phyloP scores from a whole-genome alignment of 768 basidiomycete species.

The Boletus rufocinnamomeus region DNA sequence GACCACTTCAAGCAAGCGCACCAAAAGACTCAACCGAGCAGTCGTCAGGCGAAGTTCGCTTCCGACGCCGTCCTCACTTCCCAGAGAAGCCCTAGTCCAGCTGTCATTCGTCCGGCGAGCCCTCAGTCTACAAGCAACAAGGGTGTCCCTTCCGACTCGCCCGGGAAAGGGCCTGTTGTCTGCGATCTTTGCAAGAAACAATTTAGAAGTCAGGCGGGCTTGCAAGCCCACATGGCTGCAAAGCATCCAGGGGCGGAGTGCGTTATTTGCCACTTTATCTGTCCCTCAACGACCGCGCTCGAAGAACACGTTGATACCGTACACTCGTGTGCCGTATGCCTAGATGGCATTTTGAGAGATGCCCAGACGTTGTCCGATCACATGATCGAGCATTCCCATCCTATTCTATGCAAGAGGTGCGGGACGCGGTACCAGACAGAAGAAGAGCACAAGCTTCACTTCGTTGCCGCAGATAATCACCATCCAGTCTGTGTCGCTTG shows the following conservation, averaged over 20 bases:
- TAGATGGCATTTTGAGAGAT: slow-evolving; percentile 34
- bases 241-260: slow-evolving; percentile 28
- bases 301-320: slow-evolving; percentile 30
- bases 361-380: slow-evolving; percentile 30
- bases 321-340: slow-evolving; percentile 32
- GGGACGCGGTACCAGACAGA: slow-evolving; percentile 36
- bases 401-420: slow-evolving; percentile 30
- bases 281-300: slow-evolving; percentile 24
- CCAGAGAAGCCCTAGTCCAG: slow-evolving; percentile 18
- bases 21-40: slow-evolving; percentile 2
- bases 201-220: slow-evolving; percentile 23
- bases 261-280: slow-evolving; percentile 28
- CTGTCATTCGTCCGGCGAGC: slow-evolving; percentile 18
- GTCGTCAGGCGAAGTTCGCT: slow-evolving; percentile 12
- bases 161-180: slow-evolving; percentile 6
- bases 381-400: slow-evolving; percentile 30
- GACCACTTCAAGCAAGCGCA: slow-evolving; percentile 28
- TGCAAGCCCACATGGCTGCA: slow-evolving; percentile 28
- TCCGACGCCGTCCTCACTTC: slow-evolving; percentile 4
- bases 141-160: slow-evolving; percentile 1
- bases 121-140: slow-evolving; percentile 19
- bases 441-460: slow-evolving; percentile 42
- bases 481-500: slow-evolving; percentile 43
- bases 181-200: slow-evolving; percentile 28
- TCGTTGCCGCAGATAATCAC: slow-evolving; percentile 35